Evolutionary conservation across 148 eudicot species (phyloP).

Genomic region (Mesembryanthemum crystallinum): DNA sequence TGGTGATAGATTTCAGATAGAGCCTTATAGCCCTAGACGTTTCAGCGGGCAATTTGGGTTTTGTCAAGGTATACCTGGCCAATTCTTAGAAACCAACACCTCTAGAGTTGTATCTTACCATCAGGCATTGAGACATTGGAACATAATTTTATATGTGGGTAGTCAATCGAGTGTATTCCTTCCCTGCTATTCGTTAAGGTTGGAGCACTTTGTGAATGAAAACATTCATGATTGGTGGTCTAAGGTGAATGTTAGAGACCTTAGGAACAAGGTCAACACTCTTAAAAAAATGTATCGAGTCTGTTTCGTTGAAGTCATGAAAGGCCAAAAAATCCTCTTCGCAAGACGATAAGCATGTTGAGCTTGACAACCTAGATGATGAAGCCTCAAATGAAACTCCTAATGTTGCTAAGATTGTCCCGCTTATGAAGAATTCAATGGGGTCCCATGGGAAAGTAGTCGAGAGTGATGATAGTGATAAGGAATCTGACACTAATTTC

Average conservation of each 20-base stretch:
- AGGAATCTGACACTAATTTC: background rate
- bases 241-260: background rate
- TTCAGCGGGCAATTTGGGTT: slow-evolving; percentile 1
- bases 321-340: background rate
- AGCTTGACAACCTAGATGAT: background rate
- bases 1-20: background rate
- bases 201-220: background rate
- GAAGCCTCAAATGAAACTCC: background rate
- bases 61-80: background rate
- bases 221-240: background rate
- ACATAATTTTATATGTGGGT: background rate
- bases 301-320: background rate
- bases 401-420: background rate
- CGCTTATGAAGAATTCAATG: background rate
- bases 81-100: no score
- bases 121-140: background rate
- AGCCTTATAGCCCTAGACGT: background rate
- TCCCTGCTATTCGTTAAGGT: background rate
- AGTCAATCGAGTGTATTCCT: background rate
- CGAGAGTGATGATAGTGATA: background rate
- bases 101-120: no score
- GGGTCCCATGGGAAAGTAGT: background rate
- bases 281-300: background rate
- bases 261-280: background rate
- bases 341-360: background rate